A percentile compares a stretch with the other conserved stretches of the same genome.
These are phyloP conservation scores for Rhizoclosmatium globosum DNA, from an alignment of 192 early-diverging fungal genomes.

Conservation along the genomic window DNA sequence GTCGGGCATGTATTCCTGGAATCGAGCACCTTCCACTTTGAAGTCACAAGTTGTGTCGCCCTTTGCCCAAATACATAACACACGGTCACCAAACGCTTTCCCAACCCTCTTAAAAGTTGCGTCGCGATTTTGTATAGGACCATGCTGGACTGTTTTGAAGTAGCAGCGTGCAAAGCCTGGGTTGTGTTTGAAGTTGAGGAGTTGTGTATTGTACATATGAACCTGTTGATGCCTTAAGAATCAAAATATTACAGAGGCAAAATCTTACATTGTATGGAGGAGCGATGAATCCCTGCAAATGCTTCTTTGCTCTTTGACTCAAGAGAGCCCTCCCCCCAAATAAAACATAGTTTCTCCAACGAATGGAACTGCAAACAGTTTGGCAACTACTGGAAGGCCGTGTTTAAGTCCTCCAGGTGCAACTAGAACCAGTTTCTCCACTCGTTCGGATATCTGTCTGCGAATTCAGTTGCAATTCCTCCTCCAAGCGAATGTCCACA, in stretches of 20 bases:
- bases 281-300: constrained; percentile 16
- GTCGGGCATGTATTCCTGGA: constrained; percentile 17
- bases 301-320: constrained; percentile 1
- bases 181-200: constrained; percentile 15
- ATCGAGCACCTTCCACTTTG: neutral
- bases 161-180: constrained; percentile 24
- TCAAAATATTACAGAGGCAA: neutral
- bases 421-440: constrained; percentile 25
- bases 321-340: constrained; percentile 12
- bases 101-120: constrained; percentile 17
- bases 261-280: constrained; percentile 24
- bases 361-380: constrained; percentile 15
- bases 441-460: constrained; percentile 10
- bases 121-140: constrained; percentile 16
- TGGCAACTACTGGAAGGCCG: neutral
- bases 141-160: constrained; percentile 11
- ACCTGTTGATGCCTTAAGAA: neutral
- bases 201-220: constrained; percentile 2
- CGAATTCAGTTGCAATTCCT: constrained; percentile 24
- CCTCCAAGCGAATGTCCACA: constrained; percentile 23
- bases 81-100: constrained; percentile 5
- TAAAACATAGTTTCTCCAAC: constrained; percentile 23
- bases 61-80: constrained; percentile 25
- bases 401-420: constrained; percentile 27
- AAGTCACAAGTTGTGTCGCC: constrained; percentile 22